Evolutionary conservation across 2,329 filamentous ascomycete species (phyloP).

Genomic region (Leptographium wingfieldii): DNA sequence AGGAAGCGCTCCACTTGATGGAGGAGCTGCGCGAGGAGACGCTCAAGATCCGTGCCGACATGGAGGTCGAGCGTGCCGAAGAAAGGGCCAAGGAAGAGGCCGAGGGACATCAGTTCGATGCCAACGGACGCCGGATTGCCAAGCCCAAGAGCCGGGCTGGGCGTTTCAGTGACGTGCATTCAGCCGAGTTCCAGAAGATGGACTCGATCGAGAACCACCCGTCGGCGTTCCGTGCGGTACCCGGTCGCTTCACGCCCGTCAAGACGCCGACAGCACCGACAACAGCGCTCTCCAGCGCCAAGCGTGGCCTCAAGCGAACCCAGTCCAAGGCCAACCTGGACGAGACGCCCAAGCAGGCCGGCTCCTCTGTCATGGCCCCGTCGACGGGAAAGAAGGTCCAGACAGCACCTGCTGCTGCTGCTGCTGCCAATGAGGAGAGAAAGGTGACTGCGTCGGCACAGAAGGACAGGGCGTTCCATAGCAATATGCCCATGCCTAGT

Average conservation of each 20-base stretch:
- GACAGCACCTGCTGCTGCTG: conserved; percentile 15
- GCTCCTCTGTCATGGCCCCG: background rate
- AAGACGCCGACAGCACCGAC: conserved; percentile 13
- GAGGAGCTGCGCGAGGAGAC: conserved; percentile 61
- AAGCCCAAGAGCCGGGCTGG: conserved; percentile 64
- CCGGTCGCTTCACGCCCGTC: conserved; percentile 38
- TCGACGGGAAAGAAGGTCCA: conserved; percentile 16
- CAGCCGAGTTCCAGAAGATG: conserved; percentile 92
- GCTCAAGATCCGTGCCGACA: conserved; percentile 54
- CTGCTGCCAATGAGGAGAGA: conserved; percentile 14
- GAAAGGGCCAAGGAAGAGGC: conserved; percentile 36
- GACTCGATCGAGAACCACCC: conserved; percentile 84
- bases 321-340: conserved; percentile 49
- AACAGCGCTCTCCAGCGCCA: background rate
- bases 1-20: conserved; percentile 48
- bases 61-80: conserved; percentile 48
- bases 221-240: conserved; percentile 57
- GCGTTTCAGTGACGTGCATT: conserved; percentile 75
- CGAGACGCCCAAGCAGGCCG: conserved; percentile 27
- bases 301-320: conserved; percentile 37
- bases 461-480: conserved; percentile 13
- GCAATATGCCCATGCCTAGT: conserved; percentile 26
- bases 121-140: conserved; percentile 49
- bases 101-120: conserved; percentile 27
- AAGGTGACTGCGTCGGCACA: conserved; percentile 5